These are phyloP conservation scores for Prunus mongolica DNA, from an alignment of 306 rosid species.

Conservation along the genomic window DNA sequence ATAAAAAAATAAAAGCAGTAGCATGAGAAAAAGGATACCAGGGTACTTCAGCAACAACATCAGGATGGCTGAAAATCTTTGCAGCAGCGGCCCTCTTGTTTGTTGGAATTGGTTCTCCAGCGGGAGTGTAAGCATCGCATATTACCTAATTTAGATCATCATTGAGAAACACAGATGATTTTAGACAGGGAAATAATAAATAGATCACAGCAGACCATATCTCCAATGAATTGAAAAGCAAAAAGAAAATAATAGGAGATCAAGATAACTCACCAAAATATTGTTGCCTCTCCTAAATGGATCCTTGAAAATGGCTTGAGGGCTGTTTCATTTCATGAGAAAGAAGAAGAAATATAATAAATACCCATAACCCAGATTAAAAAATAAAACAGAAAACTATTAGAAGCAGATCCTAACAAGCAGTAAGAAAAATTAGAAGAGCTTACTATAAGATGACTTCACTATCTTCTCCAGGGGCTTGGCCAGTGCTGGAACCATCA, in stretches of 20 bases:
- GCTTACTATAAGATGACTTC: conserved; percentile 81
- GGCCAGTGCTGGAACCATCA: conserved; percentile 93
- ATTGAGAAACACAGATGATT: background rate
- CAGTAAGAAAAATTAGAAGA: background rate
- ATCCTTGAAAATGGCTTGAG: conserved; percentile 87
- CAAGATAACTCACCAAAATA: conserved; percentile 51
- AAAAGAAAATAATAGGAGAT: background rate
- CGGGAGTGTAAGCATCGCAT: conserved; percentile 64
- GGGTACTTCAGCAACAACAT: conserved; percentile 60
- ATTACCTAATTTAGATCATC: conserved; percentile 43
- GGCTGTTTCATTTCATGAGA: conserved; percentile 37
- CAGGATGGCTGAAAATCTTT: conserved; percentile 61
- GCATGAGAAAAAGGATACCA: conserved; percentile 33
- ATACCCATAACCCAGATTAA: background rate
- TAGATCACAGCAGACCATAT: background rate
- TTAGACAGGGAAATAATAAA: background rate
- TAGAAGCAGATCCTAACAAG: background rate
- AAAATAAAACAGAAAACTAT: background rate
- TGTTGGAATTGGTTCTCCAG: conserved; percentile 65
- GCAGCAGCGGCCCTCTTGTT: conserved; percentile 67
- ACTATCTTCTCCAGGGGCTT: conserved; percentile 89
- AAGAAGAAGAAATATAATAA: background rate
- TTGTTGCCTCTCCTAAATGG: conserved; percentile 85
- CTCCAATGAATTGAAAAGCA: background rate
- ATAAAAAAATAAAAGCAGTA: background rate